Evolutionary conservation across 257 asterid species (phyloP), one percentile per base, ranked within the genome.

Genomic region (Plantago elongata): DNA sequence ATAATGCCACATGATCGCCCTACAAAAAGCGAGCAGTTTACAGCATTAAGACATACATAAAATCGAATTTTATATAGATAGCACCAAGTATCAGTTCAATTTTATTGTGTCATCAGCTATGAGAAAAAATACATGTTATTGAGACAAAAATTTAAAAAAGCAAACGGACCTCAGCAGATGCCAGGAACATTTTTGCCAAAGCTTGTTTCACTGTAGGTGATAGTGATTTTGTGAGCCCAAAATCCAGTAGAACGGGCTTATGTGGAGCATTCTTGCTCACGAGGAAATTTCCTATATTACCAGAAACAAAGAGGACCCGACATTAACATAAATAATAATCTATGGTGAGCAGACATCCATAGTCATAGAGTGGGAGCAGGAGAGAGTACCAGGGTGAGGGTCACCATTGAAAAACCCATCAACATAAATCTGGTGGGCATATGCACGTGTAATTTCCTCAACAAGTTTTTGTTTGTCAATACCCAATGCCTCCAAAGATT

Each of bases 371-470:
- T 8, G 48, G 42, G 56, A 9, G 49, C 13, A 27, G 7, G 45
- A 38, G 52, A 69, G 70, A 54, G 54, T 81, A 84, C 95, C 98
- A 67, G 98, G 98, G 70, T 92, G 98, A 72, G 98, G 98, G 80
- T 92, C 98, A 14, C 98, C 98, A 70, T 92, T 92, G 83, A 92
- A 92, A 77, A 92, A 92, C 51, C 98, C 98, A 83, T 92, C 97
- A 70, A 88, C 80, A 70, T 88, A 92, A 52, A 92, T 92, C 75
- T 92, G 98, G 76, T 92, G 98, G n/a, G 95, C 97, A 81, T 86
- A 92, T 13, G 98, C 96, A 1, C 98, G 95, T 11, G 97, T 92
- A 73, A 92, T 92, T 80, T 86, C 97, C 77, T 92, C 97, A 17
- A 92, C 93, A 66, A 92, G 82, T 76, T 83, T 92, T 79, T 88